These are phyloP conservation scores for Lentinula sp. DNA, from an alignment of 768 basidiomycete species.

Conservation along the genomic window DNA sequence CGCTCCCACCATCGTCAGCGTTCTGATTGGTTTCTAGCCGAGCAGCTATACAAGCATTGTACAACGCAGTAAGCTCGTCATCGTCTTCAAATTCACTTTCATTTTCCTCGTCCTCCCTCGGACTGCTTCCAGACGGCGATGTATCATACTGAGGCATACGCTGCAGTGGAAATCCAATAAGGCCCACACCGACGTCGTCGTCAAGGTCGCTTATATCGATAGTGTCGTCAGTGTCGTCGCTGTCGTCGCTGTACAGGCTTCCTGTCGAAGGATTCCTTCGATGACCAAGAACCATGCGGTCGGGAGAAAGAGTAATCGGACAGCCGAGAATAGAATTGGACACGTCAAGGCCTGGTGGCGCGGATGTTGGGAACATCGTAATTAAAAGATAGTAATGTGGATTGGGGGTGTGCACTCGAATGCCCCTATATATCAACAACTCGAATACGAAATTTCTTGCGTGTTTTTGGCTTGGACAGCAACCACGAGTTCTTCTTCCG, in stretches of 20 bases:
- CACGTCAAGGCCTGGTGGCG: not conserved
- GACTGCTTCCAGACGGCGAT: not conserved
- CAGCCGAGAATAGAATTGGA: not conserved
- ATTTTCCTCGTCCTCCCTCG: not conserved
- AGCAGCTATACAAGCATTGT: constrained; percentile 27
- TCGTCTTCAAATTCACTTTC: not conserved
- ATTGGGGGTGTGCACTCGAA: not conserved
- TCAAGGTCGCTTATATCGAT: not conserved
- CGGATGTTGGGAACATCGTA: not conserved
- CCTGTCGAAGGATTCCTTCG: not conserved
- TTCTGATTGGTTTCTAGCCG: constrained; percentile 18
- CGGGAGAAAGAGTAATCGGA: not conserved
- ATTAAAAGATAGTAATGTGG: not conserved
- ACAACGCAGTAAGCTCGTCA: not conserved
- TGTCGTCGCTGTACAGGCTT: not conserved
- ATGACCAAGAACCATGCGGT: not conserved
- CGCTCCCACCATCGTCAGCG: not conserved
- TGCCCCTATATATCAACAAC: not conserved
- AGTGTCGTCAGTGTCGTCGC: constrained; percentile 3
- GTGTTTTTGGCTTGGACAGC: not conserved
- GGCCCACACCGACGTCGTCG: not conserved
- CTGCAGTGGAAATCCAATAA: constrained; percentile 3
- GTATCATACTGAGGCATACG: constrained; percentile 1
- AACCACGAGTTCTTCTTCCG: not conserved
- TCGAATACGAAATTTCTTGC: not conserved